These are phyloP conservation scores for Phlebiopsis flavidoalba DNA, from an alignment of 768 basidiomycete genomes.

Conservation along the genomic window DNA sequence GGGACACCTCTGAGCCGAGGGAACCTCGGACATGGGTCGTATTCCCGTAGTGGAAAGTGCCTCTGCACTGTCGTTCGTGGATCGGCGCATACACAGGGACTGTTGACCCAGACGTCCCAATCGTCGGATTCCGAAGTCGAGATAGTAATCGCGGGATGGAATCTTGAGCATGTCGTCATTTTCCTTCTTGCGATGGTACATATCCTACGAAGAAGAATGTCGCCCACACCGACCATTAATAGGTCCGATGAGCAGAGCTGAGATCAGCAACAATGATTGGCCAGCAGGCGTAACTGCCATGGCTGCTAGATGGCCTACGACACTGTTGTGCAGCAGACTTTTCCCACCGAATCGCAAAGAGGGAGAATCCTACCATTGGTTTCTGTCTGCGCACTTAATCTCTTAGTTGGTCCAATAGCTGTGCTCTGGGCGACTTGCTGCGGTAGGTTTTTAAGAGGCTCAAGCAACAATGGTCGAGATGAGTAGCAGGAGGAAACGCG, in stretches of 20 bases:
- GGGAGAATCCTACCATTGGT: neutral
- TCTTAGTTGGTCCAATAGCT: neutral
- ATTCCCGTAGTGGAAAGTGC: neutral
- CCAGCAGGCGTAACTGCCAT: neutral
- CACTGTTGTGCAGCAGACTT: neutral
- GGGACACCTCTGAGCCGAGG: neutral
- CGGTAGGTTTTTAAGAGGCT: neutral
- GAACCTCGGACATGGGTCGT: neutral
- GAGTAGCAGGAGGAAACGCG: neutral
- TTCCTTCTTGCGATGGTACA: neutral
- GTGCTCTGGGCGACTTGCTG: too few species aligned
- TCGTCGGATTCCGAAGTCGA: slow-evolving; percentile 8
- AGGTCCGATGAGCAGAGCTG: neutral
- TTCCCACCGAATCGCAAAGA: neutral
- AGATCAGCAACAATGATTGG: neutral
- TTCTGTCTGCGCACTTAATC: too few species aligned
- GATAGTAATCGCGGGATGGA: neutral
- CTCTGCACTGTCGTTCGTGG: neutral
- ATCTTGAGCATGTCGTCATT: neutral
- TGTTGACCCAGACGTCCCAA: neutral
- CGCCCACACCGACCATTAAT: neutral
- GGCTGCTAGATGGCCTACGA: neutral
- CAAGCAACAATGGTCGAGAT: neutral
- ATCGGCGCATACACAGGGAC: neutral
- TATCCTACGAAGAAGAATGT: neutral